Percentiles rank a stretch among this genome's conserved stretches.
phyloP scores from a whole-genome alignment of 2,329 filamentous ascomycete genomes.

The Colletotrichum eleusines region DNA sequence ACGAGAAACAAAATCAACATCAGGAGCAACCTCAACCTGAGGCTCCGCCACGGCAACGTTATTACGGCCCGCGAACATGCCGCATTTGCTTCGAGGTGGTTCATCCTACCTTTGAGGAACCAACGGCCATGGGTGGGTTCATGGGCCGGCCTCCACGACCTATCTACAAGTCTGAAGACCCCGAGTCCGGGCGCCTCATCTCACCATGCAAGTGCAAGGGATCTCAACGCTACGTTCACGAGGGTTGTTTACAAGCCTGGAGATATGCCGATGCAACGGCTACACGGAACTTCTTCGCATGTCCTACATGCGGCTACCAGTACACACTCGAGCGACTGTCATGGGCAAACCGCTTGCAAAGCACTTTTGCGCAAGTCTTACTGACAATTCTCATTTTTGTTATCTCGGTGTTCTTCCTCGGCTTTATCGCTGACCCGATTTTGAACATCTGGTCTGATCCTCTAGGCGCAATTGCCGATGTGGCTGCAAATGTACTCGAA shows the following conservation, averaged over 20 bases:
- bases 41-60: constrained; percentile 48
- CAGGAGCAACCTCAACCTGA: constrained; percentile 15
- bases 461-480: constrained; percentile 68
- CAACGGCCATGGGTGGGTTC: constrained; percentile 41
- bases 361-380: constrained; percentile 72
- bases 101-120: constrained; percentile 58
- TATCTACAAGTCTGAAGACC: constrained; percentile 79
- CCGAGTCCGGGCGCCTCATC: constrained; percentile 80
- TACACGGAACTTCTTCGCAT: constrained; percentile 84
- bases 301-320: constrained; percentile 86
- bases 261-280: constrained; percentile 75
- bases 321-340: constrained; percentile 84
- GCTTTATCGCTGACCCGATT: constrained; percentile 93
- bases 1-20: background rate
- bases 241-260: constrained; percentile 88
- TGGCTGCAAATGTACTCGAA: constrained; percentile 60
- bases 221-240: constrained; percentile 92
- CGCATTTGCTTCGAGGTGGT: constrained; percentile 87
- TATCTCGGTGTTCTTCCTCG: constrained; percentile 81
- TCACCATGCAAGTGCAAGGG: constrained; percentile 95
- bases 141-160: constrained; percentile 48
- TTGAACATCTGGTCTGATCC: constrained; percentile 91
- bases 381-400: constrained; percentile 81
- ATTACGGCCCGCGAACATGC: constrained; percentile 81
- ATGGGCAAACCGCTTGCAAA: constrained; percentile 78